Base-by-base conservation (phyloP, 371 early-diverging fungal species). In the Blakeslea trispora region DNA sequence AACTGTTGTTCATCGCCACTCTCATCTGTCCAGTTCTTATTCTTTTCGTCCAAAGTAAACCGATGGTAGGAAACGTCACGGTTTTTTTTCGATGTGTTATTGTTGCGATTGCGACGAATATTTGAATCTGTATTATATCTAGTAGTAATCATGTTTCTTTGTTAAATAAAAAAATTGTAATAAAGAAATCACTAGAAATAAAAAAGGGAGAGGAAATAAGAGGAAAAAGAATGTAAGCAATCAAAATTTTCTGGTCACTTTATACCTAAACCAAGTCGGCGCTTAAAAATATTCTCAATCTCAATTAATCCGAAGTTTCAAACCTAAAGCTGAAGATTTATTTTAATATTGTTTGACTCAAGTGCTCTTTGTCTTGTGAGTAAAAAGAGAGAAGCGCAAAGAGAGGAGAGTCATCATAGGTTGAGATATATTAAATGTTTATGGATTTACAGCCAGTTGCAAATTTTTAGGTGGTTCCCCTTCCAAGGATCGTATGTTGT, bases 11-110 rank as follows among this genome's bases (percentile, higher is more conserved):
- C 64, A 50, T 64, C 64, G 21, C 55, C 55, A 45, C 59, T 64
- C 42, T 57, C 57, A 44, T 63, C 63, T 44, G 63, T 52, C 62
- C 62, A 61, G 35, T 44, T 55, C 8, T 47, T 34, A 10, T 37
- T 37, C 13, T 41, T 34, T 48, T 63, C 52, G 32, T 64, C 55
- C 1, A 64, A 10, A 15, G 55, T 53, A 42, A 59, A 59, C 11
- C 60, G 55, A 39, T 43, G 59, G 37, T 45, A 64, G 0, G 59
- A 43, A 17, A 52, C 22, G 11, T 50, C 52, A 14, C 37, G 37
- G 9, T 9, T 42, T 58, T 14, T 34, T 57, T 45, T 23, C 49
- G 15, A 22, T 23, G 17, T 35, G 23, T 18, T 18, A 42, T 7
- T 28, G 28, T 28, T 28, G 7, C 7, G 28, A 28, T 7, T 28